Base-by-base conservation (phyloP, 139 green algal genomes). In the Tetradesmus obliquus region DNA sequence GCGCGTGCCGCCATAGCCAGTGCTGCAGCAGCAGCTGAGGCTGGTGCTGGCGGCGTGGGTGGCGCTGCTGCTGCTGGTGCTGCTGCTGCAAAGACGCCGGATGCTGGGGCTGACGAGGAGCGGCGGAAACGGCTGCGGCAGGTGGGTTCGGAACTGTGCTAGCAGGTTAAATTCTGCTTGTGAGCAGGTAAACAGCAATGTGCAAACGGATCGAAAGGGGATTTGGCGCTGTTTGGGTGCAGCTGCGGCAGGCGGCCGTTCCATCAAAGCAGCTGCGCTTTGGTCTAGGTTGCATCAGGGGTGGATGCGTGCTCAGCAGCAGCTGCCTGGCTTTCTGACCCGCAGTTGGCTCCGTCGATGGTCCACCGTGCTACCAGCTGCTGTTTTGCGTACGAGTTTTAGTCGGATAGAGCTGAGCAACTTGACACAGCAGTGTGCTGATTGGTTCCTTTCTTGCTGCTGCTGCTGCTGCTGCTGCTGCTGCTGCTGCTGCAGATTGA, bases 101-200 rank as follows among this genome's bases (percentile, higher is more conserved):
- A 62, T 22, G 24, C 85, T 22, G 60, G 32, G 10, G 51, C 57
- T 6, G 90, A 94, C 72, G 92, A 94, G 88, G 88, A 92, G 58
- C 81, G 92, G 45, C 83, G 90, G 71, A 86, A 88, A 58, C 74
- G 45, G 13, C 51, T 57, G 74, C 89, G 89, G 32, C 93, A 81
- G 90, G 86, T 51, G 87, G 45, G 32, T 45, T 94, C 24, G 32
- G 45, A 17, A 13, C 8, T 66, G 6, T 66, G 57, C 57, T 45
- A 45, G 76, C 60, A 82, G 87, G 86, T 76, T n/a, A 13, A 15
- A 45, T 53, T 12, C 19, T 66, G 81, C 13, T 51, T 86, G 24
- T 66, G 81, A 72, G 10, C 60, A 45, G 32, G 32, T 45, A 45
- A 45, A 45, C 32, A 45, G 32, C 32, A 45, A 45, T 45, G 32